These are phyloP conservation scores for Sphagnum tenellum DNA, from an alignment of 225 moss, liverwort and hornwort species.

Conservation along the genomic window DNA sequence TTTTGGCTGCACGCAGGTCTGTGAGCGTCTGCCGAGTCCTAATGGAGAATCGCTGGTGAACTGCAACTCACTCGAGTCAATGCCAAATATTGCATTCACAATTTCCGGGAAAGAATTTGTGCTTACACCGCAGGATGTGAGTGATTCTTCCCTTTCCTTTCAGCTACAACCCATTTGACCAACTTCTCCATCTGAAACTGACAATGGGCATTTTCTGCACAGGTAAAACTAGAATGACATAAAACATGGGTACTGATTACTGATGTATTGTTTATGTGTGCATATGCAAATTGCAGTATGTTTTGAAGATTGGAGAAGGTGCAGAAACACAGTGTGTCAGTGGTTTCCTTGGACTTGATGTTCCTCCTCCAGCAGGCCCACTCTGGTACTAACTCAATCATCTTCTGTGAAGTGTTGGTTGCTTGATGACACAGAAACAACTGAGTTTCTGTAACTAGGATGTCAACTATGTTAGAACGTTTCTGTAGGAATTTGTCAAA, in stretches of 20 bases:
- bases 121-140: constrained; percentile 72
- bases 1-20: constrained; percentile 17
- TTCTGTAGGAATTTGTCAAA: too few species aligned
- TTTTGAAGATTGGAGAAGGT: constrained; percentile 75
- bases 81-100: constrained; percentile 39
- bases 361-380: constrained; percentile 74
- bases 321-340: constrained; percentile 77
- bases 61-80: constrained; percentile 24
- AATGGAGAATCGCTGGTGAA: constrained; percentile 49
- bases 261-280: background rate
- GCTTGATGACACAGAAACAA: too few species aligned
- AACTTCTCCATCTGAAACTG: too few species aligned
- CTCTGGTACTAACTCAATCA: constrained; percentile 46
- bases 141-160: background rate
- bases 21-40: constrained; percentile 49
- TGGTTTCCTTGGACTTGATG: constrained; percentile 80
- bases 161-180: too few species aligned
- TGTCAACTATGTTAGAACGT: too few species aligned
- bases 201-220: too few species aligned
- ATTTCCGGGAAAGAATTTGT: constrained; percentile 48
- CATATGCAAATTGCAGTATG: constrained; percentile 29
- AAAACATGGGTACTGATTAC: too few species aligned
- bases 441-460: too few species aligned
- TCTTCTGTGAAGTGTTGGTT: background rate
- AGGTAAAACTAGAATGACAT: too few species aligned